Evolutionary conservation across 169 alveolate genomes (phyloP).

Genomic region (Besnoitia besnoiti): DNA sequence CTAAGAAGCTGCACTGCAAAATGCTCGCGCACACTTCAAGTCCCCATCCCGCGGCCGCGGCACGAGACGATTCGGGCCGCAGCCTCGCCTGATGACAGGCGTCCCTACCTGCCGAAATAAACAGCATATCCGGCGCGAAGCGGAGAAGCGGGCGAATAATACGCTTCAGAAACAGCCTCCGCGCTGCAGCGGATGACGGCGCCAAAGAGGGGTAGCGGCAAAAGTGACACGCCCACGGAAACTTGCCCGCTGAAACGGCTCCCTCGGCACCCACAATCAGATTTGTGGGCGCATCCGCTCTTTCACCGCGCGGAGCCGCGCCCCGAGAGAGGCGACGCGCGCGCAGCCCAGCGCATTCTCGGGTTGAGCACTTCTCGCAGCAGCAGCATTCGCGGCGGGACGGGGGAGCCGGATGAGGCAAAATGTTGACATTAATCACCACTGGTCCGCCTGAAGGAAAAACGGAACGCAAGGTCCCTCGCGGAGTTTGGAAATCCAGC

Average conservation of each 20-base stretch:
- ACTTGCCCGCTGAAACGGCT: not conserved
- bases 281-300: too few relatives aligned
- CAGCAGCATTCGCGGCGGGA: not conserved
- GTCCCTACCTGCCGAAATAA: conserved; percentile 76
- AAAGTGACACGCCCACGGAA: conserved; percentile 39
- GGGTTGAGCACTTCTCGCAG: conserved; percentile 11
- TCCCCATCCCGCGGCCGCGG: too few relatives aligned
- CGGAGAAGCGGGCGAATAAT: conserved; percentile 38
- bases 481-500: too few relatives aligned
- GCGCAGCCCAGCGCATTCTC: not conserved
- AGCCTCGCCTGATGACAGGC: too few relatives aligned
- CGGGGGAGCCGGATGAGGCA: conserved; percentile 23
- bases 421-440: conserved; percentile 51
- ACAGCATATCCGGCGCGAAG: conserved; percentile 62
- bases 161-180: conserved; percentile 51
- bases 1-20: too few relatives aligned
- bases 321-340: not conserved
- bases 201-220: conserved; percentile 39
- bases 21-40: too few relatives aligned
- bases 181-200: conserved; percentile 24
- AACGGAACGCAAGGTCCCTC: too few relatives aligned
- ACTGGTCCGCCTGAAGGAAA: conserved; percentile 49
- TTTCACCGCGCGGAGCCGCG: not conserved
- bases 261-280: too few relatives aligned
- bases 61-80: too few relatives aligned